A percentile compares a stretch with the other conserved stretches of the same genome.
These are phyloP conservation scores for Canavalia gladiata DNA, from an alignment of 306 rosid species.

Conservation along the genomic window DNA sequence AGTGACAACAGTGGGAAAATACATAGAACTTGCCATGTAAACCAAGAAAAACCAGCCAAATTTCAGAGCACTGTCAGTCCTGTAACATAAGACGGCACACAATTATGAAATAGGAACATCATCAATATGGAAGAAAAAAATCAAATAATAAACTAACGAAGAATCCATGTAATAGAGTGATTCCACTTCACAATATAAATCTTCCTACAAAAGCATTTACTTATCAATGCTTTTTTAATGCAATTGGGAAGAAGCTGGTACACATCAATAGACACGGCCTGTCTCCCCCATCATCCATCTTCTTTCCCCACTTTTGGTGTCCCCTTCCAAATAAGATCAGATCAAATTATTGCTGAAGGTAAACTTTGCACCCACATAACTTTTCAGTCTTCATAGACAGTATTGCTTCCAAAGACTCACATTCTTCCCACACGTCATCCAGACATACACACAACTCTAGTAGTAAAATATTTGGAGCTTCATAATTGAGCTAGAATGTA, in stretches of 20 bases:
- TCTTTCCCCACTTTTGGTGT: neutral
- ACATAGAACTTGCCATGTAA: constrained; percentile 67
- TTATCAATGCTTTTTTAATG: constrained; percentile 20
- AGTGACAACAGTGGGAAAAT: constrained; percentile 33
- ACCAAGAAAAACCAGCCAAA: constrained; percentile 87
- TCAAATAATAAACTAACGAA: constrained; percentile 13
- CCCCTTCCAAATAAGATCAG: constrained; percentile 15
- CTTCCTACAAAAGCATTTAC: constrained; percentile 37
- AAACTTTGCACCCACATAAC: constrained; percentile 8
- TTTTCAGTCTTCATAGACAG: constrained; percentile 29
- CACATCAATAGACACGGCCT: constrained; percentile 30
- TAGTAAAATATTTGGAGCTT: constrained; percentile 34
- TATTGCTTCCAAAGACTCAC: constrained; percentile 33
- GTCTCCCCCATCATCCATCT: neutral
- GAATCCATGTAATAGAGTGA: constrained; percentile 25
- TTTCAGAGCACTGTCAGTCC: constrained; percentile 96
- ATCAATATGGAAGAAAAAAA: constrained; percentile 17
- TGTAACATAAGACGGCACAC: constrained; percentile 55
- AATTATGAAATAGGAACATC: constrained; percentile 36
- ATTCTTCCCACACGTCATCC: constrained; percentile 34
- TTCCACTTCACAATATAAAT: constrained; percentile 17
- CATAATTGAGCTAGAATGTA: constrained; percentile 35
- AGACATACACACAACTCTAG: constrained; percentile 28
- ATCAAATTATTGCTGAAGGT: constrained; percentile 18
- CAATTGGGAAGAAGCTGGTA: constrained; percentile 3